Percentiles rank a stretch among this genome's conserved stretches.
Evolutionary conservation across 495 filamentous ascomycete genomes (phyloP).

Genomic region (Talaromyces wortmannii): DNA sequence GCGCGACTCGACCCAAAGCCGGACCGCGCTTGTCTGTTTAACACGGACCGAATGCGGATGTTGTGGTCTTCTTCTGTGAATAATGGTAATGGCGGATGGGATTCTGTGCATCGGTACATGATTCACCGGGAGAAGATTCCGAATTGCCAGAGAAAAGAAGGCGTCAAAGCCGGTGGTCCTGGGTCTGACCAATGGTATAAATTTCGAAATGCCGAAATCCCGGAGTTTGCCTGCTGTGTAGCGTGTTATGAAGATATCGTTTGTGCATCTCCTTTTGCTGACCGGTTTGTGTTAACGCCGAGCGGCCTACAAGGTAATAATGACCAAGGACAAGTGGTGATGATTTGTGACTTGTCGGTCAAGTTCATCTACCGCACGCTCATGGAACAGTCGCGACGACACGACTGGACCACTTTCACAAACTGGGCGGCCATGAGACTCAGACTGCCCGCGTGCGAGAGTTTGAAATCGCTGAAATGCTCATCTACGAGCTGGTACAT

Average conservation of each 20-base stretch:
- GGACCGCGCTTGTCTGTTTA: constrained; percentile 6
- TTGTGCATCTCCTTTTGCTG: constrained; percentile 15
- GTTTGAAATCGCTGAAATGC: neutral
- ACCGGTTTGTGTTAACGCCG: neutral
- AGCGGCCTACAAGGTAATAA: neutral
- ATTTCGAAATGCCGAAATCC: constrained; percentile 15
- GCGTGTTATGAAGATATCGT: constrained; percentile 30
- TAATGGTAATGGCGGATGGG: constrained; percentile 2
- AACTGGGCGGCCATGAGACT: neutral
- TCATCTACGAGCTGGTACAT: constrained; percentile 24
- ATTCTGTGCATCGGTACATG: constrained; percentile 8
- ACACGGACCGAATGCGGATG: constrained; percentile 1
- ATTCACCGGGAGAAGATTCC: constrained; percentile 6
- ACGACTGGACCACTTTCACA: constrained; percentile 1
- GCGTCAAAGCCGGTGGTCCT: neutral
- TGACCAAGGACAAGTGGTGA: neutral
- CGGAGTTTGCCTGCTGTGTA: constrained; percentile 21
- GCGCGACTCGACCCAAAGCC: neutral
- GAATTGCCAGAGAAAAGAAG: constrained; percentile 8
- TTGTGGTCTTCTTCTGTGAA: neutral
- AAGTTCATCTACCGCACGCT: neutral
- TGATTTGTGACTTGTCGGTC: constrained; percentile 2
- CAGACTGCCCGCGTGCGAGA: constrained; percentile 1
- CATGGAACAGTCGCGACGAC: neutral
- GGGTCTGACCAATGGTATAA: constrained; percentile 2